These are phyloP conservation scores for Sporothrix brasiliensis DNA, from an alignment of 2,329 filamentous ascomycete species.

Conservation along the genomic window DNA sequence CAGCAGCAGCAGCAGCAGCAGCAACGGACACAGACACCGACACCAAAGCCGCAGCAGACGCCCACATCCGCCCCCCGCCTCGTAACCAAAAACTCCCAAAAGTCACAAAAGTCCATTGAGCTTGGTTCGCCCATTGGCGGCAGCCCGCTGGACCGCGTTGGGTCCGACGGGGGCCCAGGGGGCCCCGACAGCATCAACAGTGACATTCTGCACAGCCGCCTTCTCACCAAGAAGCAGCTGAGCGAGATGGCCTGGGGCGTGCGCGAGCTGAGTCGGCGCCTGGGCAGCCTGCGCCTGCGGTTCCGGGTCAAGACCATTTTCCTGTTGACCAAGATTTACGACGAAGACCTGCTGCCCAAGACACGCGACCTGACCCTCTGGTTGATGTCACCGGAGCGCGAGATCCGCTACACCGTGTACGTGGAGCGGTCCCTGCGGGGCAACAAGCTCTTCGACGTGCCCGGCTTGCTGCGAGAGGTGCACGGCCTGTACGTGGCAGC, in stretches of 20 bases:
- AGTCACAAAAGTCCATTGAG: neutral
- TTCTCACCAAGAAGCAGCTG: conserved; percentile 91
- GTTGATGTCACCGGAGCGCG: conserved; percentile 72
- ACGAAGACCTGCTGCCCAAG: conserved; percentile 74
- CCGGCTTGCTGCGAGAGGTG: conserved; percentile 68
- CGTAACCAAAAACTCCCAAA: neutral
- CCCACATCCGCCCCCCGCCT: neutral
- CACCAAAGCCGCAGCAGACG: conserved; percentile 42
- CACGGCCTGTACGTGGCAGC: conserved; percentile 47
- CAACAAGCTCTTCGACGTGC: conserved; percentile 72
- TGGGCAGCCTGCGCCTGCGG: conserved; percentile 80
- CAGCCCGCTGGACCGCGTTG: conserved; percentile 3
- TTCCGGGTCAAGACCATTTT: conserved; percentile 83
- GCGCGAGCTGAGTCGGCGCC: conserved; percentile 80
- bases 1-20: neutral
- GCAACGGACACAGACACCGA: neutral
- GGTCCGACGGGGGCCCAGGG: neutral
- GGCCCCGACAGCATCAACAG: neutral
- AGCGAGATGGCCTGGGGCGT: conserved; percentile 98
- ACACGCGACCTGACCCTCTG: conserved; percentile 78
- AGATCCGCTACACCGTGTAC: conserved; percentile 74
- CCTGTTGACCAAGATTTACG: conserved; percentile 88
- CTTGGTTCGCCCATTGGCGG: neutral
- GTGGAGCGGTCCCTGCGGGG: conserved; percentile 75
- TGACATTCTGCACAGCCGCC: conserved; percentile 60